Conservation (phyloP, 2,329 filamentous ascomycete species). For the Esteya vermicola region DNA sequence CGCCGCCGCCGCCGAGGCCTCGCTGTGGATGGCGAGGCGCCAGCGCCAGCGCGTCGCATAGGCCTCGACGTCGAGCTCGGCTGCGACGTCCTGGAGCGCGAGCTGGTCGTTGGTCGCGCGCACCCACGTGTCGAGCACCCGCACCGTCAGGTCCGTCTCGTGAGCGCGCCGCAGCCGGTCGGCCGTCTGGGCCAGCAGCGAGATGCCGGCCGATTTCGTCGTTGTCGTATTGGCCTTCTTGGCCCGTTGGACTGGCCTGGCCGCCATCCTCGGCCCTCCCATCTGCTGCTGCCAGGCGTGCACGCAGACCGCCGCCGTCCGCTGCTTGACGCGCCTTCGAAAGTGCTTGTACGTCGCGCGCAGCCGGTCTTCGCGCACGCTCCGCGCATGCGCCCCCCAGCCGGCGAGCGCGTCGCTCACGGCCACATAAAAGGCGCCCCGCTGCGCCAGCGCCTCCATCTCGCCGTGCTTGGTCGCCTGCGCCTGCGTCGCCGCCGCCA, state of each 20-base stretch:
- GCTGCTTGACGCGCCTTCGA: conserved; percentile 9
- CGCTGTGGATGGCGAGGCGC: conserved; percentile 1
- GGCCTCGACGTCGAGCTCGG: conserved; percentile 9
- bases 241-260: not conserved
- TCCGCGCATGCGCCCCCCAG: conserved; percentile 8
- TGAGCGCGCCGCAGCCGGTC: conserved; percentile 5
- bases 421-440: conserved; percentile 12
- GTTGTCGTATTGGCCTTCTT: too few species aligned
- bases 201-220: too few species aligned
- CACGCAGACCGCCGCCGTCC: conserved; percentile 7
- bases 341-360: conserved; percentile 8
- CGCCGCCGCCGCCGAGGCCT: conserved; percentile 5
- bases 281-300: conserved; percentile 4
- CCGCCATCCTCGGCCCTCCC: too few species aligned
- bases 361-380: conserved; percentile 8
- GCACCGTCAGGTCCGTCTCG: conserved; percentile 2
- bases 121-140: conserved; percentile 11
- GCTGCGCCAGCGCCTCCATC: conserved; percentile 6
- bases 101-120: conserved; percentile 11
- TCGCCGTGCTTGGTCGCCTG: not conserved
- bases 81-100: conserved; percentile 7
- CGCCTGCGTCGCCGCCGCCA: not conserved
- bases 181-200: conserved; percentile 1
- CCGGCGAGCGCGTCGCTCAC: conserved; percentile 8
- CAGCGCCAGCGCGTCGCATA: conserved; percentile 9